A percentile compares a stretch with the other conserved stretches of the same genome.
These are phyloP conservation scores for Haplosporangium gracile DNA, from an alignment of 192 early-diverging fungal species.

Conservation along the genomic window DNA sequence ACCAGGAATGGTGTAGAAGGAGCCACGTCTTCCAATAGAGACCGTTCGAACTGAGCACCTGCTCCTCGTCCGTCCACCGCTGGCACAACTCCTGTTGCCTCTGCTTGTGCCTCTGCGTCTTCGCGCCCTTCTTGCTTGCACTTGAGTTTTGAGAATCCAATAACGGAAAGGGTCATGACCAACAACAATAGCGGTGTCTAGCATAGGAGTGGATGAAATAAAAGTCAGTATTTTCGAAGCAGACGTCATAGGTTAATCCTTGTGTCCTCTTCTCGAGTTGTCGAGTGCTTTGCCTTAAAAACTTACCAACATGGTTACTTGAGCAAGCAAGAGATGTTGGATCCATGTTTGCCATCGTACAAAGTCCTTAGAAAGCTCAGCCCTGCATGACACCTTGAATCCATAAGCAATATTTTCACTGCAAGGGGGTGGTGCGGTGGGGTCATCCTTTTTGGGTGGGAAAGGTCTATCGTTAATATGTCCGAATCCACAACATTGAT, in stretches of 20 bases:
- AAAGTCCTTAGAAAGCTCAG: constrained; percentile 31
- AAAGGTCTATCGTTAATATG: constrained; percentile 8
- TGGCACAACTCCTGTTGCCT: constrained; percentile 5
- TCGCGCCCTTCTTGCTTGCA: constrained; percentile 9
- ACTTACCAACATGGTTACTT: constrained; percentile 19
- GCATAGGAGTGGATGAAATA: background rate
- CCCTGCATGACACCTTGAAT: constrained; percentile 27
- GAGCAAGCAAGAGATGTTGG: constrained; percentile 18
- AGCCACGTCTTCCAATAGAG: constrained; percentile 12
- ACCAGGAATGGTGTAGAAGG: constrained; percentile 1
- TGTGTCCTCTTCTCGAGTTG: background rate
- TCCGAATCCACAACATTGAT: constrained; percentile 29
- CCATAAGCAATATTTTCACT: background rate
- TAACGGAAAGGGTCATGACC: constrained; percentile 11
- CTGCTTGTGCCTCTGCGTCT: constrained; percentile 20
- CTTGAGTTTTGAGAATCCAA: constrained; percentile 24
- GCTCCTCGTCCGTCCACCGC: constrained; percentile 1
- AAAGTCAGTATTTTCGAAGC: background rate
- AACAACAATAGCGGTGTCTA: constrained; percentile 24
- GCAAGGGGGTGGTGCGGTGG: background rate
- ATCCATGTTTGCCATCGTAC: constrained; percentile 31
- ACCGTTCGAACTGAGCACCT: constrained; percentile 9
- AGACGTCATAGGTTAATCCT: background rate
- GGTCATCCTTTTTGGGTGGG: background rate
- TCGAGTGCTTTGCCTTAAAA: background rate